Evolutionary conservation across 1,139 yeast genomes (phyloP), one percentile per base, ranked within the genome.

Genomic region (Saccharomycopsis hybrid): DNA sequence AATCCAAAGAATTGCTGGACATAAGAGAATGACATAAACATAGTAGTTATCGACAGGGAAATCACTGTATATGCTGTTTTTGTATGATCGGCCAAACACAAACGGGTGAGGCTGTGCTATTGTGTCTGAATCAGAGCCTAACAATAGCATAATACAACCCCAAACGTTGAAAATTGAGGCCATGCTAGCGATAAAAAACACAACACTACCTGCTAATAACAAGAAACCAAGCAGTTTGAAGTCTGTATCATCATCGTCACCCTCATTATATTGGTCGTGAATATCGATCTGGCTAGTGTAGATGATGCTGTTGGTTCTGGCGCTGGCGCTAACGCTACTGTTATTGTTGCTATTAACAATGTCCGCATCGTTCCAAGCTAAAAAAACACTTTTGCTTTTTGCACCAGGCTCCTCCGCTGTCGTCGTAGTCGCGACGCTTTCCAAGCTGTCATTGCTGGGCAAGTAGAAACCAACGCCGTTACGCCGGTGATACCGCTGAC

Each of bases 1-100:
- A 63, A 85, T 76, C 92, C 94, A 85, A 1, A 76, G 63, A 5
- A 82, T 75, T 30, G 82, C 78, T 51, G 78, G 79, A 5, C 77
- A 68, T 48, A 83, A 68, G 66, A 82, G 73, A 25, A 77, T 59
- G 29, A 76, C 66, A 44, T 77, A 64, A 1, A 82, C 70, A 56
- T 78, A 77, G 55, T 74, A 72, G 56, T 78, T 61, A 2, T 64
- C 62, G 11, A 65, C 59, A 1, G 73, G 73, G 50, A 62, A 64
- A 27, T 70, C 73, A 46, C 36, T 13, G 30, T 41, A n/a, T n/a
- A n/a, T n/a, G n/a, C 31, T 4, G n/a, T 29, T 11, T 28, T 11
- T 4, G 25, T 25, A 25, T 27, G 27, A 3, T n/a, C 24, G 4
- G 28, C 30, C 4, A 35, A 8, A 43, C 30, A 33, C 24, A 28